Evolutionary conservation across 2,329 filamentous ascomycete genomes (phyloP).

Genomic region (Pseudogymnoascus sp.): DNA sequence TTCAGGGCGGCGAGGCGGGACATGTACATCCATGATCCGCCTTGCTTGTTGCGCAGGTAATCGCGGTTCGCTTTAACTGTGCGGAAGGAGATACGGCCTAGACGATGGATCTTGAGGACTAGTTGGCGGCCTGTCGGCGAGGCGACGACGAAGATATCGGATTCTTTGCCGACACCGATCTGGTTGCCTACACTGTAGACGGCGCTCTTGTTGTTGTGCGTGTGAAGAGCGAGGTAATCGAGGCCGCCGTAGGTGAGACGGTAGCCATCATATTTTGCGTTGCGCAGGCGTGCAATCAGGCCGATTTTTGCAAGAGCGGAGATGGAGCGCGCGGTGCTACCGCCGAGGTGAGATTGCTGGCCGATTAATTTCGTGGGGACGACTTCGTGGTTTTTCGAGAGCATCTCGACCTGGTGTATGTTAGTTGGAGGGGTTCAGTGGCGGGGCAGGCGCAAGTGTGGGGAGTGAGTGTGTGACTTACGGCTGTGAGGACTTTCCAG

Average conservation of each 20-base stretch:
- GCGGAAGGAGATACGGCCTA: constrained; percentile 93
- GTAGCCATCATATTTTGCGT: constrained; percentile 96
- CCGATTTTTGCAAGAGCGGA: constrained; percentile 86
- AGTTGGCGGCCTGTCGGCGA: constrained; percentile 67
- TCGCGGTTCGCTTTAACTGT: constrained; percentile 94
- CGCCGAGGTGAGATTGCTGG: constrained; percentile 72
- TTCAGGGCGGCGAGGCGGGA: constrained; percentile 86
- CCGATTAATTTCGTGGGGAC: constrained; percentile 86
- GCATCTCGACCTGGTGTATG: constrained; percentile 70
- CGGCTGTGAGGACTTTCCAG: constrained; percentile 89
- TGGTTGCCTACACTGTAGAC: constrained; percentile 92
- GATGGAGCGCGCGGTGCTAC: constrained; percentile 76
- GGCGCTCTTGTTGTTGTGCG: constrained; percentile 68
- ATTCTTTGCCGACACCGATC: constrained; percentile 95
- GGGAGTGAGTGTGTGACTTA: constrained; percentile 39
- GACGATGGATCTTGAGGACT: constrained; percentile 90
- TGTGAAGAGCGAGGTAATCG: constrained; percentile 93
- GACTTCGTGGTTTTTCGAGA: constrained; percentile 93
- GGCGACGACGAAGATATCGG: constrained; percentile 91
- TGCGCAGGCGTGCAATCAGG: constrained; percentile 86
- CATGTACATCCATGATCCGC: constrained; percentile 97
- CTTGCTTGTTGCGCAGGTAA: constrained; percentile 75
- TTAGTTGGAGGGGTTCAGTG: constrained; percentile 29
- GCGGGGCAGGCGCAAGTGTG: constrained; percentile 14
- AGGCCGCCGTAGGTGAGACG: constrained; percentile 92